Base-by-base conservation (phyloP, 805 yeast genomes). In the Wickerhamomyces canadensis region DNA sequence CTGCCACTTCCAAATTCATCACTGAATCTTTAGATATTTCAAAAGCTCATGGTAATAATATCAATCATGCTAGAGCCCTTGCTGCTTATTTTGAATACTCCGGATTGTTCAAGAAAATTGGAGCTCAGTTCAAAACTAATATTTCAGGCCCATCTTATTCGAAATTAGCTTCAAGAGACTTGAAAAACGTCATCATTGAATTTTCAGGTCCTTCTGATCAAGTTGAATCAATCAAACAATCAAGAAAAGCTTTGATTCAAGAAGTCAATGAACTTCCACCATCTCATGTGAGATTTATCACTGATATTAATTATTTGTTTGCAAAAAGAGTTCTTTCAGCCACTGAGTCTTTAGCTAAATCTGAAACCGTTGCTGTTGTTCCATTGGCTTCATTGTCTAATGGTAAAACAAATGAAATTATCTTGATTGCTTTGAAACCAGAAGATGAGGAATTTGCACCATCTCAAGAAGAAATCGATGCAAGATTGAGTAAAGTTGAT, bases 1-100 rank as follows among this genome's bases (percentile, higher is more conserved):
- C 68, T 34, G 67, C 76, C 29, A 74, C 93, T 24, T 66, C 78
- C 33, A 69, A 74, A 38, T 77, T 70, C 55, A 65, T 70, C 39
- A 75, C 80, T 28, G 87, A 80, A 46, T 63, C 77, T 25, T 69
- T 93, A 54, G 95, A 88, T 52, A 80, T 93, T 59, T 78, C 94
- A 10, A 81, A 76, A 60, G 95, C 98, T 22, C 97, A 93, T 58
- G 84, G 87, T 52, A 85, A 84, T 46, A 76, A 85, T 54, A 55
- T 75, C 36, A 58, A 65, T 14, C 98, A 93, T 52, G 96, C 95
- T 9, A 75, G 76, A 43, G 72, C 78, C 28, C 68, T 93, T 40
- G 81, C 87, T 30, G 70, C 81, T 11, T 84, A 70, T 57, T 80
- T 93, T 47, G 57, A 63, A 37, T 67, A 72, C 43, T 65, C 75